Evolutionary conservation across 2,329 filamentous ascomycete genomes (phyloP), one percentile per base, ranked within the genome.

Genomic region (Colletotrichum musicola): DNA sequence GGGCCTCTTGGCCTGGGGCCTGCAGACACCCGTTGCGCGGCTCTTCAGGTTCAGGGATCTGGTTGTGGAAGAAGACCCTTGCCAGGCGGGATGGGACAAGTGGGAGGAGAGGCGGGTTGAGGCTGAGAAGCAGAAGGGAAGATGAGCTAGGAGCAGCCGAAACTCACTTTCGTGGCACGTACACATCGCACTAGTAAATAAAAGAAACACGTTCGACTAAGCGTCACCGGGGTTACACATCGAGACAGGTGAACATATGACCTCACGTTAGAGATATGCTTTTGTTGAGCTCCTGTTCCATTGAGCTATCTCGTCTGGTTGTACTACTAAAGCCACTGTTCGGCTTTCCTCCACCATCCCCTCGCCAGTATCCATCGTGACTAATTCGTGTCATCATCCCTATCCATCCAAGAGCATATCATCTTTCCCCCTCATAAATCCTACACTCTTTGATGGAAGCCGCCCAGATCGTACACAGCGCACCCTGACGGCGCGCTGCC

Each of bases 21-120:
- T 98, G 62, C 90, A 93, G 27, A 84, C 88, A 42, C 86, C 88
- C 30, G 73, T 92, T 4, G 87, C 89, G 3, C 87, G 88, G 75
- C 85, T 89, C 72, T 82, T 96, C 55, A 86, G 95, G 68, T 83
- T 97, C 55, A 86, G 96, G 68, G 96, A 99, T 79, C 81, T 99
- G 71, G 89, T 97, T 13, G 85, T 97, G 6, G 91, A 92, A 77
- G 95, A 98, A 81, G 95, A 98, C 80, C 81, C 97, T 73, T 91
- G 91, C 40, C 94, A 97, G 82, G 92, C 94, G 49, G 96, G 96
- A 2, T 99, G 95, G 95, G 93, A 95, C 81, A 91, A 93, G 77
- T 98, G 95, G 94, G 91, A 95, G 79, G 83, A 84, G 56, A 81
- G 75, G 73, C 83, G 82, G 73, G 75, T 74, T 46, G 79, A 79